Conservation (phyloP, 2,329 filamentous ascomycete species). For the Exophiala sideris region DNA sequence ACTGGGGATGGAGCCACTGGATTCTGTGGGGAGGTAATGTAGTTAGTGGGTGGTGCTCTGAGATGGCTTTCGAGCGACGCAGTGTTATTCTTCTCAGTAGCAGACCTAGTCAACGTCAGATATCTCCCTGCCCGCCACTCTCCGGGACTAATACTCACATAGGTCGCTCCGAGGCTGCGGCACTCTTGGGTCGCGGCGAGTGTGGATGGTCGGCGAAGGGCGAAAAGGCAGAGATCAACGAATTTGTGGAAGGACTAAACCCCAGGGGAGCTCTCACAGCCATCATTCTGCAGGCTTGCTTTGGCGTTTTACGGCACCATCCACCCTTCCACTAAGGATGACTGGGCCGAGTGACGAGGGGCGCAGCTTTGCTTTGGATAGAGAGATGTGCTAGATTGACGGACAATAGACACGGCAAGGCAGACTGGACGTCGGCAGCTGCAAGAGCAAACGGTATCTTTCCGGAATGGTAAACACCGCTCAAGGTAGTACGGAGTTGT, state of each 20-base stretch:
- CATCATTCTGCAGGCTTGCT: slow-evolving; percentile 40
- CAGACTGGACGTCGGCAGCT: slow-evolving; percentile 7
- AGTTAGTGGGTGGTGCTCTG: slow-evolving; percentile 34
- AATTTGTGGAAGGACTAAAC: slow-evolving; percentile 54
- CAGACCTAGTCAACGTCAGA: slow-evolving; percentile 30
- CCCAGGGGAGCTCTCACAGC: slow-evolving; percentile 62
- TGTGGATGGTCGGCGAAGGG: slow-evolving; percentile 55
- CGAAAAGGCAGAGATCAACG: slow-evolving; percentile 54
- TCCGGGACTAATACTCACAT: slow-evolving; percentile 48
- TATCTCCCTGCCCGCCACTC: slow-evolving; percentile 40
- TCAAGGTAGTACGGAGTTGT: slow-evolving; percentile 15
- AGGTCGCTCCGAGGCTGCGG: slow-evolving; percentile 54
- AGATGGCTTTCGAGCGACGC: slow-evolving; percentile 20
- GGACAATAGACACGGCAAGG: slow-evolving; percentile 14
- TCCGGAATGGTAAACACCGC: slow-evolving; percentile 1
- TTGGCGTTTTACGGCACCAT: slow-evolving; percentile 13
- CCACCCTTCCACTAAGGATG: slow-evolving; percentile 12
- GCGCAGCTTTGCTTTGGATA: not conserved
- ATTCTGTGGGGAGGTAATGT: slow-evolving; percentile 45
- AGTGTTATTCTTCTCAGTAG: slow-evolving; percentile 11
- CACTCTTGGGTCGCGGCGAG: slow-evolving; percentile 48
- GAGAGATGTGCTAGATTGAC: not conserved
- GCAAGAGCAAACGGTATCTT: slow-evolving; percentile 2
- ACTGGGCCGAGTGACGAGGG: slow-evolving; percentile 5
- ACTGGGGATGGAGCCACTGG: slow-evolving; percentile 69